A percentile compares a stretch with the other conserved stretches of the same genome.
phyloP scores from a whole-genome alignment of 768 basidiomycete genomes.

The Russula griseocarnosa region DNA sequence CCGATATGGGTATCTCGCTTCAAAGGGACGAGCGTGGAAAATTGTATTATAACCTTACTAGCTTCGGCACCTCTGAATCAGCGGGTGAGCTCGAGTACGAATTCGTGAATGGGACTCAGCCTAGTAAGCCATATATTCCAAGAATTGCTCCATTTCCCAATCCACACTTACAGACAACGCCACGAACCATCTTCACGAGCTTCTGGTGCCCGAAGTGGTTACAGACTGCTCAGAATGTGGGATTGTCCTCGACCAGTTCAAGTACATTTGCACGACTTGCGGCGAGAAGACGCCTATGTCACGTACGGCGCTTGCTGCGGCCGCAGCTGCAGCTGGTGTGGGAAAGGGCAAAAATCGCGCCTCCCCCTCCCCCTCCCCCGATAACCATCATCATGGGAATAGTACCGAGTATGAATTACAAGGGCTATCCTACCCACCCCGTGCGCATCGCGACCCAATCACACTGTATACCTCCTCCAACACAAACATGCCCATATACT shows the following conservation, averaged over 20 bases:
- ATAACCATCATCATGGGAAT: conserved; percentile 14
- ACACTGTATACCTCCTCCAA: conserved; percentile 4
- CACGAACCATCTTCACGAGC: conserved; percentile 39
- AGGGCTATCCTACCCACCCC: conserved; percentile 14
- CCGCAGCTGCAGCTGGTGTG: conserved; percentile 36
- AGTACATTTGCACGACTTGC: conserved; percentile 87
- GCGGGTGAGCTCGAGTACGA: conserved; percentile 22
- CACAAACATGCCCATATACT: conserved; percentile 6
- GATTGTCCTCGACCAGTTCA: conserved; percentile 66
- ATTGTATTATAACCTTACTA: conserved; percentile 10
- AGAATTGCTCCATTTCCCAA: not conserved
- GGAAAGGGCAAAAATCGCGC: conserved; percentile 47
- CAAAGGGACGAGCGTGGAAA: conserved; percentile 20
- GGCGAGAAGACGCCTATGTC: conserved; percentile 60
- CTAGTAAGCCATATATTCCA: conserved; percentile 8
- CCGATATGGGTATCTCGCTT: conserved; percentile 10
- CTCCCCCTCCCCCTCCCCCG: conserved; percentile 16
- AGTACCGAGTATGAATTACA: not conserved
- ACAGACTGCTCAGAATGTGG: conserved; percentile 86
- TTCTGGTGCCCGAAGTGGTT: conserved; percentile 55
- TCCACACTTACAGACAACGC: not conserved
- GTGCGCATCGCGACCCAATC: conserved; percentile 13
- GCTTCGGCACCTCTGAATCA: conserved; percentile 18
- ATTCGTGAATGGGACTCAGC: not conserved
- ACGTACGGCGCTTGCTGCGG: conserved; percentile 26